Conservation (phyloP, 495 filamentous ascomycete species). For the Penicillium pulvis region DNA sequence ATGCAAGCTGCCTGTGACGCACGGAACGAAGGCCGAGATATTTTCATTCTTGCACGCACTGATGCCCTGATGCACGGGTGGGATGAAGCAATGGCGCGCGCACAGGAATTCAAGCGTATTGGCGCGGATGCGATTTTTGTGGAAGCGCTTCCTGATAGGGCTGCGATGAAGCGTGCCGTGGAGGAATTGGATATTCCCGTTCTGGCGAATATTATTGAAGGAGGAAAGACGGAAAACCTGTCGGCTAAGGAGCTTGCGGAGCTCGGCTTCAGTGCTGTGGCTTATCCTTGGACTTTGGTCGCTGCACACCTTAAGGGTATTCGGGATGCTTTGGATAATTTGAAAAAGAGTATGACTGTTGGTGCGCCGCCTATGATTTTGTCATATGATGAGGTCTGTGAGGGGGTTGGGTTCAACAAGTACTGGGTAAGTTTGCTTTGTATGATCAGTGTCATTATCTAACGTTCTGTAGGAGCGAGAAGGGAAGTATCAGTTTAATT, state of each 20-base stretch:
- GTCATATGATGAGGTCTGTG: conserved; percentile 5
- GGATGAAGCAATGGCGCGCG: conserved; percentile 41
- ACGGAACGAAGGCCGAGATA: conserved; percentile 42
- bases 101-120: conserved; percentile 37
- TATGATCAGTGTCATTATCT: neutral
- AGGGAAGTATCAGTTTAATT: conserved; percentile 1
- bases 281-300: conserved; percentile 8
- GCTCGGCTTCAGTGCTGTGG: conserved; percentile 4
- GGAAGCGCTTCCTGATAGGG: conserved; percentile 43
- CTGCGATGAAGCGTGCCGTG: conserved; percentile 37
- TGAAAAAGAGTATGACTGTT: conserved; percentile 6
- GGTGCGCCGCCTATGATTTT: conserved; percentile 7
- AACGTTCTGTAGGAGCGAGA: conserved; percentile 1
- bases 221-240: conserved; percentile 28
- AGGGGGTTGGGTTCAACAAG: conserved; percentile 7
- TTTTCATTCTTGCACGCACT: conserved; percentile 46
- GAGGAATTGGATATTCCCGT: conserved; percentile 38
- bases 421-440: conserved; percentile 3
- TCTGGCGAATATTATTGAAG: conserved; percentile 49
- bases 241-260: conserved; percentile 6
- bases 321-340: conserved; percentile 6
- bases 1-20: conserved; percentile 44
- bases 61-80: conserved; percentile 40
- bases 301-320: conserved; percentile 7
- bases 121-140: conserved; percentile 45